Conservation (phyloP, 768 basidiomycete species). For the Antrodiella citrinella region DNA sequence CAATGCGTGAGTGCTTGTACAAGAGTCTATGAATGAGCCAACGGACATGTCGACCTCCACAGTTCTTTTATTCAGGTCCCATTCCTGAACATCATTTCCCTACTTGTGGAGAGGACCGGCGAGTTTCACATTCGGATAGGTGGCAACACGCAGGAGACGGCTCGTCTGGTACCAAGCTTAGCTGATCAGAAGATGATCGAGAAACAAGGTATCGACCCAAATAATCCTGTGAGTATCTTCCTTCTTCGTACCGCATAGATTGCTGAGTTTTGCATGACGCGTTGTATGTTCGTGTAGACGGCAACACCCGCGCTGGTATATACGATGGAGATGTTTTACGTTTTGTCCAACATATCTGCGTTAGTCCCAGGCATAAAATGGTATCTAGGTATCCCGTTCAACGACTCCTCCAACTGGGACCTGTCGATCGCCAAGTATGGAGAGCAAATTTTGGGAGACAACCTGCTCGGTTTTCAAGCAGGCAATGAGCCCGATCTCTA, state of each 20-base stretch:
- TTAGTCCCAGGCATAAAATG: slow-evolving; percentile 30
- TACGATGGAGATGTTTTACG: slow-evolving; percentile 33
- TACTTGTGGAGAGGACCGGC: slow-evolving; percentile 59
- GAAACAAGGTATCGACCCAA: slow-evolving; percentile 30
- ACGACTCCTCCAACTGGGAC: slow-evolving; percentile 51
- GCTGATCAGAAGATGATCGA: slow-evolving; percentile 39
- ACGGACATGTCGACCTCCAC: slow-evolving; percentile 3
- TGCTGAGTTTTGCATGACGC: too few species aligned
- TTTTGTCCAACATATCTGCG: neutral
- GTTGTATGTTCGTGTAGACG: slow-evolving; percentile 46
- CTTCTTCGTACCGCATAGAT: too few species aligned
- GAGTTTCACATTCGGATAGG: slow-evolving; percentile 61
- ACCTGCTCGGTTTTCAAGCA: slow-evolving; percentile 60
- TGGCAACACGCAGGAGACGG: slow-evolving; percentile 74
- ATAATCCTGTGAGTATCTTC: slow-evolving; percentile 37
- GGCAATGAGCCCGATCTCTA: slow-evolving; percentile 82
- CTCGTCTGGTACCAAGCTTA: slow-evolving; percentile 39
- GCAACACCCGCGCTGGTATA: slow-evolving; percentile 63
- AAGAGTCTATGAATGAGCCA: too few species aligned
- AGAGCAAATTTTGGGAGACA: slow-evolving; percentile 53
- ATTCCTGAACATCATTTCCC: slow-evolving; percentile 75
- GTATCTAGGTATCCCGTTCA: slow-evolving; percentile 57
- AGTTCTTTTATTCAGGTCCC: slow-evolving; percentile 48
- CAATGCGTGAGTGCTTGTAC: slow-evolving; percentile 33
- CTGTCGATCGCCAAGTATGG: slow-evolving; percentile 48